Evolutionary conservation across 2,329 filamentous ascomycete genomes (phyloP).

Genomic region (Aspergillus sp.): DNA sequence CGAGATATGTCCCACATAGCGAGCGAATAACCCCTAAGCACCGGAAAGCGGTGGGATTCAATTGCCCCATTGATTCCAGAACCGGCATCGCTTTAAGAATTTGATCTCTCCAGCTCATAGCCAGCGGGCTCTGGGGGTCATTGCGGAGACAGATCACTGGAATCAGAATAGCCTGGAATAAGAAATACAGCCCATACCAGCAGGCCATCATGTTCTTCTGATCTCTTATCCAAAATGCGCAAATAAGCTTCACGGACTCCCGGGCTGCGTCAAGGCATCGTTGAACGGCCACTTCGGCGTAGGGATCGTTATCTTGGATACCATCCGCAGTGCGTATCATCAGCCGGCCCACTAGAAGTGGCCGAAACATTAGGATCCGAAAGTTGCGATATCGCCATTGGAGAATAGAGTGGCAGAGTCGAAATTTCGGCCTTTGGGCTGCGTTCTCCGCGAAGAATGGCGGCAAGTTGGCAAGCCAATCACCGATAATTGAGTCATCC

Average conservation of each 20-base stretch:
- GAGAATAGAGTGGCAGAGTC: conserved; percentile 19
- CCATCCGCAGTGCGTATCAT: conserved; percentile 6
- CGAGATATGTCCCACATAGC: conserved; percentile 12
- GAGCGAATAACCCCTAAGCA: conserved; percentile 10
- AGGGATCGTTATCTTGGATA: conserved; percentile 3
- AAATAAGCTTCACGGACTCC: conserved; percentile 23
- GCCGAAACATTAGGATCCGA: conserved; percentile 27
- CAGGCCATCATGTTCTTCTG: conserved; percentile 19
- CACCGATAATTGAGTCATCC: conserved; percentile 19
- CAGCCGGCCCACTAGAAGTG: conserved; percentile 17
- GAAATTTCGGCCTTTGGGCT: conserved; percentile 12
- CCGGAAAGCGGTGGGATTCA: conserved; percentile 12
- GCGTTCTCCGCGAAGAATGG: conserved; percentile 19
- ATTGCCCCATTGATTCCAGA: conserved; percentile 12
- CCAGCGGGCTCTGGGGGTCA: conserved; percentile 7
- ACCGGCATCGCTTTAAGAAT: conserved; percentile 11
- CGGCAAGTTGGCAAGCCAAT: conserved; percentile 20
- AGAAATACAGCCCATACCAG: conserved; percentile 29
- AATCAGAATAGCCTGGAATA: conserved; percentile 28
- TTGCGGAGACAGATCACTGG: conserved; percentile 12
- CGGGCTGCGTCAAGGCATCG: conserved; percentile 22
- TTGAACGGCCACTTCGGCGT: conserved; percentile 11
- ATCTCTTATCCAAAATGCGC: conserved; percentile 18
- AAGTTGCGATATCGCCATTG: conserved; percentile 26
- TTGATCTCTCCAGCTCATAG: conserved; percentile 11